Evolutionary conservation across 441 rosid genomes (phyloP), one percentile per base, ranked within the genome.

Genomic region (Gossypium gossypioides): DNA sequence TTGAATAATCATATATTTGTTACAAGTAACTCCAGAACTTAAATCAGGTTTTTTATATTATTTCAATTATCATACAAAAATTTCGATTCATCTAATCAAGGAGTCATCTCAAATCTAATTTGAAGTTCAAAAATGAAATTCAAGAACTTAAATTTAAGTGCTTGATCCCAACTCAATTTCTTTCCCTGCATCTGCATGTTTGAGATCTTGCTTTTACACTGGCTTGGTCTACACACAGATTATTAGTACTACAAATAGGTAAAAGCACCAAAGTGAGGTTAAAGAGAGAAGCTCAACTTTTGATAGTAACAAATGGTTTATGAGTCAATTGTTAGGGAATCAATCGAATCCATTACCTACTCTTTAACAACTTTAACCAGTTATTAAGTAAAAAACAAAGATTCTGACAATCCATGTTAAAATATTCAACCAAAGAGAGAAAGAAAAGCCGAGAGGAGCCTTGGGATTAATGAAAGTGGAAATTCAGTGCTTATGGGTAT

Each of bases 401-500:
- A 15, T 67, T 10, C 72, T 27, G 29, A 29, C 51, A 71, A 62
- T 62, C 67, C 48, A 22, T 27, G 73, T 65, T 16, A 16, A 78
- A 61, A 81, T 71, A 78, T 76, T 69, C 83, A 74, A 54, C 12
- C 16, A 46, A 22, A 56, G 19, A 71, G 58, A 15, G 24, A 34
- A 57, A 48, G 4, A 29, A 68, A 40, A 58, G 66, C 62, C 5
- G 51, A 19, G 69, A 32, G 48, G 74, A 34, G 73, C 79, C 74
- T 80, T 32, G 87, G 87, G 87, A 81, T 81, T 73, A 82, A 78
- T 76, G 78, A 85, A 87, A 84, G 80, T 54, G 61, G 66, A 64
- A 61, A 71, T 32, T 64, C 51, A 69, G 63, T 25, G 58, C 61
- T 72, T 68, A 57, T 60, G 77, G 76, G 84, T 76, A 84, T 80